Evolutionary conservation across 495 filamentous ascomycete species (phyloP), one percentile per base, ranked within the genome.

Genomic region (Massariosphaeria phaeospora): DNA sequence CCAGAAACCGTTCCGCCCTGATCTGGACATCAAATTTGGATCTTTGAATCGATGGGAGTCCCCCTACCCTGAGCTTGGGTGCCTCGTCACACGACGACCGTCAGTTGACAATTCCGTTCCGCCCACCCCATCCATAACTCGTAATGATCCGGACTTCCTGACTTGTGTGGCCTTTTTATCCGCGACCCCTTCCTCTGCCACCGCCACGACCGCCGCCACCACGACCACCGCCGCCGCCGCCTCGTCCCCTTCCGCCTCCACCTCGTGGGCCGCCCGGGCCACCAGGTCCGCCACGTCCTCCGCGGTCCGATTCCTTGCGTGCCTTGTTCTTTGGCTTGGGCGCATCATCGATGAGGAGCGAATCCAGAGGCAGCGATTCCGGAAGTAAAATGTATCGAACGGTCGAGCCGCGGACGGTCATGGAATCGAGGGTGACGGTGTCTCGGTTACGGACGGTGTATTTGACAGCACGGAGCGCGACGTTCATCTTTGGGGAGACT

Each of bases 311-410:
- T 72, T 98, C 94, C 77, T 98, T 98, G 65, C 93, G 77, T 25
- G 93, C 91, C 82, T 97, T 97, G 72, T 98, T 97, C 83, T 97
- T 97, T 43, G 93, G 91, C 75, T 98, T 98, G 27, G 91, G 89
- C 47, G 89, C 83, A 70, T 98, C 93, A 65, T 98, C 93, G 52
- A 98, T 89, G 12, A 98, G 76, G 27, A 98, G 79, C 12, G 91
- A 94, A 68, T 98, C 93, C 39, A 98, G 79, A 15, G 91, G 93
- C 49, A 98, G 79, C 41, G 85, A 91, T 72, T 98, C 93, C 26
- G 93, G 93, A 3, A 97, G 83, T 65, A 96, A 93, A 69, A 84
- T 89, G 71, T 96, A 95, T 57, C 91, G 81, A 64, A 97, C 91
- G 0, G 89, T 94, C 33, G 85, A 88, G 59, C 91, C 91, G 49